A percentile compares a stretch with the other conserved stretches of the same genome.
Conservation (phyloP, 441 rosid species). For the Arabidopsis lyrata region DNA sequence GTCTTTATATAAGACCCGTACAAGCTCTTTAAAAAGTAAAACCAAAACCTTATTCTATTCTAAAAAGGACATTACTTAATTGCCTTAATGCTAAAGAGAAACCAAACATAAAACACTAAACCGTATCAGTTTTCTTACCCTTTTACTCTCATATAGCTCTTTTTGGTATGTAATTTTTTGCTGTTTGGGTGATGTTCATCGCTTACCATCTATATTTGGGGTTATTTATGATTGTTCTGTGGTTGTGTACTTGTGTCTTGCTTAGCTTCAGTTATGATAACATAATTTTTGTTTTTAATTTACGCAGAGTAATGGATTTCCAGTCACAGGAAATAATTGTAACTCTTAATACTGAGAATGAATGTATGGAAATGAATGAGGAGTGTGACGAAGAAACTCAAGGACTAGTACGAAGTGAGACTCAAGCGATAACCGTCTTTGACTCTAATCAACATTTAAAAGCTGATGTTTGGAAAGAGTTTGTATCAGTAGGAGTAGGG, state of each 20-base stretch:
- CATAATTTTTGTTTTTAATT: neutral
- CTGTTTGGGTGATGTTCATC: neutral
- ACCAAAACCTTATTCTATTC: too few relatives aligned
- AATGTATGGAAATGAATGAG: neutral
- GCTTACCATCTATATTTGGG: neutral
- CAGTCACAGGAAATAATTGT: neutral
- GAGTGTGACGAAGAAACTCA: neutral
- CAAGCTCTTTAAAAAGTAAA: too few relatives aligned
- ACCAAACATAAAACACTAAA: too few relatives aligned
- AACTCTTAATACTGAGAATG: constrained; percentile 2
- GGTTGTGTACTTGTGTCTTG: neutral
- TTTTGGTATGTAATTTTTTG: neutral
- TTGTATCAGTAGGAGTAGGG: neutral
- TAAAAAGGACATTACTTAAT: too few relatives aligned
- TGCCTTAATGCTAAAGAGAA: too few relatives aligned
- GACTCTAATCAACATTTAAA: neutral
- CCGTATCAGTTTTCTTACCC: neutral
- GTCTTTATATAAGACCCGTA: too few relatives aligned
- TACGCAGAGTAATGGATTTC: constrained; percentile 7
- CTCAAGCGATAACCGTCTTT: neutral
- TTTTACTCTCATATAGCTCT: neutral
- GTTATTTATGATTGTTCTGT: neutral
- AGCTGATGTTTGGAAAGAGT: neutral
- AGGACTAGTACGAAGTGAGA: neutral
- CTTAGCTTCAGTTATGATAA: neutral